Base-by-base conservation (phyloP, 2,329 filamentous ascomycete genomes). In the Aspergillus novoparasiticus region DNA sequence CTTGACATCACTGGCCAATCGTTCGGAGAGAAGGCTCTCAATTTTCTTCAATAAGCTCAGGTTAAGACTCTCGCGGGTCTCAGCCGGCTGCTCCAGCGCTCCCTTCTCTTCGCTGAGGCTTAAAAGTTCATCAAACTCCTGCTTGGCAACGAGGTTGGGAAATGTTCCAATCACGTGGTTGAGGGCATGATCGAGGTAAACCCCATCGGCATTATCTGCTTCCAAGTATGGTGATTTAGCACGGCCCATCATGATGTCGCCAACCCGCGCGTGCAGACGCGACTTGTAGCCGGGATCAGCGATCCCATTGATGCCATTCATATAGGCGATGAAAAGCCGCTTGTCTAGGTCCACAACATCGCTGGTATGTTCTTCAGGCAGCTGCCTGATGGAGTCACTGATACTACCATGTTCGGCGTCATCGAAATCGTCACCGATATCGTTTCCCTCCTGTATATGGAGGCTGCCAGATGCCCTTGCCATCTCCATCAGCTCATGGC, bases 251-350 rank as follows among this genome's bases (percentile, higher is more conserved):
- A 70, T 72, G 59, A 78, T 74, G 50, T 76, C 75, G 55, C 74
- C 71, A 4, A 73, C 75, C 62, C 72, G 76, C 23, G 69, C 67
- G 53, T 71, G 73, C 45, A 80, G 70, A 43, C 73, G 73, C 2
- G 68, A 59, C 59, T 72, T 74, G 63, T 79, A 80, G 51, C 72
- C 69, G n/a, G 68, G 65, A 32, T 74, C 69, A 19, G 71, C 64
- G 41, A 78, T 73, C 2, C 74, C 78, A 39, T 76, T 75, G n/a
- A 81, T 76, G 19, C 78, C 78, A 56, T 80, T 80, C 68, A 81
- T 77, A 65, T 78, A 79, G 12, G 78, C 79, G 28, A 74, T 67
- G 58, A 81, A 79, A 6, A 79, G 68, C 32, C 72, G 70, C 48
- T 75, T 76, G 60, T 81, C 79, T 26, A 79, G 65, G 30, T 79